Conservation (phyloP, 169 alveolate species). For the Toxoplasma gondii region DNA sequence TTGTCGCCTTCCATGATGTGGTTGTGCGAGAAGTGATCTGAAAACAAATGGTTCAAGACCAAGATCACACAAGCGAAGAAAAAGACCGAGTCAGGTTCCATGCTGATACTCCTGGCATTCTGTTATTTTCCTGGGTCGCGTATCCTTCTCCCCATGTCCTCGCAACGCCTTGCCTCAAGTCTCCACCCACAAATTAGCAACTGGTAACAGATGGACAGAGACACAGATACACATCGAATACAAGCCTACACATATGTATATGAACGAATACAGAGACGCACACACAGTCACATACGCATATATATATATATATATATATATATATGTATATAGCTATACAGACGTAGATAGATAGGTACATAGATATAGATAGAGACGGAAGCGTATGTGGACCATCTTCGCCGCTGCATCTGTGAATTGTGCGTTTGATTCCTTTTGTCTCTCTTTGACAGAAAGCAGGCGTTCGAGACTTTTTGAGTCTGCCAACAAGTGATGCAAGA, state of each 20-base stretch:
- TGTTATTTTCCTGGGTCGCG: no score
- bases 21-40: constrained; percentile 33
- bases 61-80: background rate
- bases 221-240: background rate
- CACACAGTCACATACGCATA: background rate
- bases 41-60: background rate
- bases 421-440: no score
- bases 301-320: background rate
- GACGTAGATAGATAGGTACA: background rate
- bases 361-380: background rate
- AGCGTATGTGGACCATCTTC: no score
- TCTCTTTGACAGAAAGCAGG: no score
- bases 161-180: no score
- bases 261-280: background rate
- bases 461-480: no score
- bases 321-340: background rate
- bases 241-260: background rate
- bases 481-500: no score
- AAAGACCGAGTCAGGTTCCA: background rate
- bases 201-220: no score
- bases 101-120: background rate
- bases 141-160: no score
- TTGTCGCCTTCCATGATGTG: constrained; percentile 43
- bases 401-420: no score
- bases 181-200: no score